A percentile compares a stretch with the other conserved stretches of the same genome.
Conservation (phyloP, 768 basidiomycete genomes). For the Kwoniella sp. region DNA sequence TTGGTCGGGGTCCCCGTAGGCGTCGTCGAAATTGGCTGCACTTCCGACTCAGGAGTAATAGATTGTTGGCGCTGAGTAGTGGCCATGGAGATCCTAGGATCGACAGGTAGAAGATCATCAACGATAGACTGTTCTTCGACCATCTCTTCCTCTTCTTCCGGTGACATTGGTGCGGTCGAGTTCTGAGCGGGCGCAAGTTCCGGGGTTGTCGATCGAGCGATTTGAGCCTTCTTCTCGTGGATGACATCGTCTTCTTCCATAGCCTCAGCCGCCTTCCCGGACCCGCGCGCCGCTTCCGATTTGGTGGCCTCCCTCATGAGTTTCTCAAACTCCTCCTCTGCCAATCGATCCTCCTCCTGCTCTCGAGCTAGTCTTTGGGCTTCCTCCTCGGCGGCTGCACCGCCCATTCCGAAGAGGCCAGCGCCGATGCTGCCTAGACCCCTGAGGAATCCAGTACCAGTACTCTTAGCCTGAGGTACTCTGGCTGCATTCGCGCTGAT, state of each 20-base stretch:
- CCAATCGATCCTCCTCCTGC: slow-evolving; percentile 36
- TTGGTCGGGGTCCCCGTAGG: slow-evolving; percentile 30
- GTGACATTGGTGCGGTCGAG: slow-evolving; percentile 15
- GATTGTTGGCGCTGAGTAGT: slow-evolving; percentile 7
- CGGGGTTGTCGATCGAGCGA: slow-evolving; percentile 6
- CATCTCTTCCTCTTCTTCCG: slow-evolving; percentile 28
- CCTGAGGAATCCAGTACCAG: slow-evolving; percentile 43
- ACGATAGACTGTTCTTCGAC: slow-evolving; percentile 21
- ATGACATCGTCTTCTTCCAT: slow-evolving; percentile 13
- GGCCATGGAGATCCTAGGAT: slow-evolving; percentile 1
- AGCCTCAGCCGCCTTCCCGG: slow-evolving; percentile 9
- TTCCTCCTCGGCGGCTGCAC: slow-evolving; percentile 33
- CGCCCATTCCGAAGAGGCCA: slow-evolving; percentile 36
- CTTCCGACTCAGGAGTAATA: slow-evolving; percentile 1
- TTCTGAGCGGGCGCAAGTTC: slow-evolving; percentile 5
- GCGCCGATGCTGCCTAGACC: slow-evolving; percentile 41
- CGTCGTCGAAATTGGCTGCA: slow-evolving; percentile 24
- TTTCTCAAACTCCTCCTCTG: slow-evolving; percentile 33
- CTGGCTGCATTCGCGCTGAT: slow-evolving; percentile 8
- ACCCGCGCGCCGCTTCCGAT: slow-evolving; percentile 14
- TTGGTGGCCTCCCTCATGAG: slow-evolving; percentile 28
- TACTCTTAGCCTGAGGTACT: slow-evolving; percentile 23
- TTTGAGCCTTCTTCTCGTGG: neutral
- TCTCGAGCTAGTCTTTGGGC: slow-evolving; percentile 28
- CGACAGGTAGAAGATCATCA: slow-evolving; percentile 12